Evolutionary conservation across 352 stramenopile genomes (phyloP).

Genomic region (Phytopythium delawarense): DNA sequence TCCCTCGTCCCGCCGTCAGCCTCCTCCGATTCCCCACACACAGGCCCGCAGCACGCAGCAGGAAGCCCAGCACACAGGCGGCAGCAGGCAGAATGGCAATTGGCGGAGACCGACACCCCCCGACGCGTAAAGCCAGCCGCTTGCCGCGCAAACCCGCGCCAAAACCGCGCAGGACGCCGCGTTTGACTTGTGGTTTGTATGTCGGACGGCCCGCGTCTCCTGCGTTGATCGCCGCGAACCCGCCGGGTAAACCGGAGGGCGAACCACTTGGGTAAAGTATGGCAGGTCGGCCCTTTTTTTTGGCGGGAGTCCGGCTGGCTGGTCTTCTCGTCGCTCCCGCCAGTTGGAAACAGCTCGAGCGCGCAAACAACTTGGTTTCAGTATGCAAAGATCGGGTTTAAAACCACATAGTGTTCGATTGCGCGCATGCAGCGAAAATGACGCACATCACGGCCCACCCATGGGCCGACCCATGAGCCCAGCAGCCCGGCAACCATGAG

Average conservation of each 20-base stretch:
- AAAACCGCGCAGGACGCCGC: not conserved
- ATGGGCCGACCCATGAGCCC: not conserved
- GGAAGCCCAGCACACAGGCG: too few species aligned
- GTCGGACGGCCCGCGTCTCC: not conserved
- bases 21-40: too few species aligned
- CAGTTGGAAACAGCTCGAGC: not conserved
- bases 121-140: not conserved
- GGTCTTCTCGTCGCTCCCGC: not conserved
- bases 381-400: not conserved
- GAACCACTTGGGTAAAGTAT: slow-evolving; percentile 3
- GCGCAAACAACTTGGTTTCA: not conserved
- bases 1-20: too few species aligned
- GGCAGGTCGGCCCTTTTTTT: not conserved
- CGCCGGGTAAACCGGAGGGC: not conserved
- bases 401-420: not conserved
- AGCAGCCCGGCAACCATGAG: too few species aligned
- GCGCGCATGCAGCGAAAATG: not conserved
- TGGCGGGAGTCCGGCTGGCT: not conserved
- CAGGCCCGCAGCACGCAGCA: not conserved
- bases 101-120: not conserved
- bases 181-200: not conserved
- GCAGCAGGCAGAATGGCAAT: not conserved
- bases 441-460: not conserved
- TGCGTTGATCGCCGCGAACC: not conserved
- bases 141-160: not conserved